Percentiles rank a stretch among this genome's conserved stretches.
Conservation (phyloP, 768 basidiomycete genomes). For the Saitozyma podzolica region DNA sequence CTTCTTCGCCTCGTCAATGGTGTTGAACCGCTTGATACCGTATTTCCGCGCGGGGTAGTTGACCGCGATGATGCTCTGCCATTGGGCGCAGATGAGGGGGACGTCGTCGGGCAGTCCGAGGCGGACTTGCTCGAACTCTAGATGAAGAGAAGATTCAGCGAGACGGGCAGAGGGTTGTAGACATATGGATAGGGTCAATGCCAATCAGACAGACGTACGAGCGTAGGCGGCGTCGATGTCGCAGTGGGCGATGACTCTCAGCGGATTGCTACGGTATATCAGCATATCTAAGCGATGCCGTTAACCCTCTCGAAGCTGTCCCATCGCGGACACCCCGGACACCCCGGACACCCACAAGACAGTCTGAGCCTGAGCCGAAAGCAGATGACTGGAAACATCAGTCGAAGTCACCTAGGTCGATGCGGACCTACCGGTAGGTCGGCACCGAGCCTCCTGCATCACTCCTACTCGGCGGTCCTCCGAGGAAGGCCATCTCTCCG, state of each 20-base stretch:
- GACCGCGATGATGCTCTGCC: constrained; percentile 71
- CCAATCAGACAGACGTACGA: constrained; percentile 29
- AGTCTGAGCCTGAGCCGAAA: constrained; percentile 43
- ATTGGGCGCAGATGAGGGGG: constrained; percentile 46
- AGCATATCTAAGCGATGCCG: too few relatives aligned
- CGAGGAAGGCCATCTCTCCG: too few relatives aligned
- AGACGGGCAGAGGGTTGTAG: not conserved
- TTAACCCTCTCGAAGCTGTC: too few relatives aligned
- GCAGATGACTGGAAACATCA: constrained; percentile 26
- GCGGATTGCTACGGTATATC: constrained; percentile 38
- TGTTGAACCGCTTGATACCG: constrained; percentile 72
- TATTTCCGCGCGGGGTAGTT: constrained; percentile 92
- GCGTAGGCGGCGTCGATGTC: constrained; percentile 65
- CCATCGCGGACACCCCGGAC: not conserved
- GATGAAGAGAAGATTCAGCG: not conserved
- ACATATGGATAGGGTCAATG: not conserved
- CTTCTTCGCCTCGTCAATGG: constrained; percentile 67
- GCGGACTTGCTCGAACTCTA: constrained; percentile 78
- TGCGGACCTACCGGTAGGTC: not conserved
- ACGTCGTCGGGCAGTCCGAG: constrained; percentile 60
- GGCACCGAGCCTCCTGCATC: not conserved
- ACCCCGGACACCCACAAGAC: constrained; percentile 26
- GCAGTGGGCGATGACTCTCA: constrained; percentile 77
- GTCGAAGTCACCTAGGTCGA: not conserved
- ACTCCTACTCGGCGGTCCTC: too few relatives aligned